Conservation (phyloP, 495 filamentous ascomycete species). For the Penicillium pancosmium region DNA sequence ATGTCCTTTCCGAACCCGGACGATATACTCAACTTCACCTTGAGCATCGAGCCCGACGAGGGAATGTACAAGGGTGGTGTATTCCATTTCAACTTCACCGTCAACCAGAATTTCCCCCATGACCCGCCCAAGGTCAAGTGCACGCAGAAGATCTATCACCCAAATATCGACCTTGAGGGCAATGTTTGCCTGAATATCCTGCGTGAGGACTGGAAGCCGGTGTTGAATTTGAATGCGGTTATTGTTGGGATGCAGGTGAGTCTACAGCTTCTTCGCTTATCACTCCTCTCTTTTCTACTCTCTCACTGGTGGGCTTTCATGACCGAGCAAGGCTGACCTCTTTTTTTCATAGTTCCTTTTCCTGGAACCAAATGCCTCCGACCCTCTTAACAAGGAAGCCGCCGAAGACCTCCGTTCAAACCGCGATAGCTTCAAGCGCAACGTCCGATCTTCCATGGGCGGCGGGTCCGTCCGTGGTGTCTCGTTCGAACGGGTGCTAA, state of each 20-base stretch:
- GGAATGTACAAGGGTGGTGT: conserved; percentile 93
- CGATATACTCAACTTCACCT: conserved; percentile 93
- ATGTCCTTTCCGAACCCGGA: conserved; percentile 92
- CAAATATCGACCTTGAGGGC: conserved; percentile 96
- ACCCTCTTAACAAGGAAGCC: conserved; percentile 98
- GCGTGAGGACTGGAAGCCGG: conserved; percentile 98
- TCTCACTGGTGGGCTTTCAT: neutral
- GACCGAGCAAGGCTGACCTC: conserved; percentile 7
- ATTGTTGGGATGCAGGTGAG: conserved; percentile 89
- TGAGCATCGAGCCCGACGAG: conserved; percentile 94
- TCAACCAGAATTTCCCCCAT: conserved; percentile 94
- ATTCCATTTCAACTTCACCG: conserved; percentile 89
- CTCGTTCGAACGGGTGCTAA: conserved; percentile 73
- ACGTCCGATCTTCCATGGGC: conserved; percentile 80
- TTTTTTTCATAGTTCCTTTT: conserved; percentile 74
- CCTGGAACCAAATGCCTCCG: conserved; percentile 93
- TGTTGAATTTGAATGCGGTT: conserved; percentile 93
- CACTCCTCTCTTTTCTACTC: neutral
- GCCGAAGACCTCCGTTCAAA: conserved; percentile 87
- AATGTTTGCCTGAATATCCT: conserved; percentile 98
- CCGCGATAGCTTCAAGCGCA: conserved; percentile 85
- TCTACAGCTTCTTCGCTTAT: conserved; percentile 2
- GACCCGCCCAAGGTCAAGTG: conserved; percentile 98
- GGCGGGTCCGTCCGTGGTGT: conserved; percentile 77
- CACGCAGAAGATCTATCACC: conserved; percentile 97